phyloP scores from a whole-genome alignment of 495 filamentous ascomycete genomes.

The Immersiella caudata region DNA sequence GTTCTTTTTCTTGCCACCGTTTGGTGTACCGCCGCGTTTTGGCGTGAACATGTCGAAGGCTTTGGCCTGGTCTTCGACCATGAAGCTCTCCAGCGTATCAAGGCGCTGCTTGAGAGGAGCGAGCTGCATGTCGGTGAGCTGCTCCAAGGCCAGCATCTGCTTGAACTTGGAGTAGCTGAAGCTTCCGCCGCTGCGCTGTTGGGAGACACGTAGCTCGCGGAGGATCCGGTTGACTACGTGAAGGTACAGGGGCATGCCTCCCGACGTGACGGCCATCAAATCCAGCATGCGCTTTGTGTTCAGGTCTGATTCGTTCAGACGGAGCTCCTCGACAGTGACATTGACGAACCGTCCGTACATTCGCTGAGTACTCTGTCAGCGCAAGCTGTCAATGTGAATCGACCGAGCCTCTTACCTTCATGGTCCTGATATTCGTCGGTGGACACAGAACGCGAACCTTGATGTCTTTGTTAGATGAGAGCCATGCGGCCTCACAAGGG shows the following conservation, averaged over 20 bases:
- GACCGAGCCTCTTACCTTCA: constrained; percentile 39
- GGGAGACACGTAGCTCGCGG: constrained; percentile 57
- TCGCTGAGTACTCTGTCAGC: constrained; percentile 10
- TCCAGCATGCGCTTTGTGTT: constrained; percentile 66
- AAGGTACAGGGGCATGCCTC: constrained; percentile 64
- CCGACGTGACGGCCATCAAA: constrained; percentile 63
- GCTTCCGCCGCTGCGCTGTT: constrained; percentile 36
- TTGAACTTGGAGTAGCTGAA: constrained; percentile 62
- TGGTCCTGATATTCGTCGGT: constrained; percentile 57
- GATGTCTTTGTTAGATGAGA: constrained; percentile 57
- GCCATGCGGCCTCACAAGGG: constrained; percentile 69
- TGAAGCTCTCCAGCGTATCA: constrained; percentile 61
- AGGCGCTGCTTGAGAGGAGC: constrained; percentile 58
- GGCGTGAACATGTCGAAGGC: constrained; percentile 18
- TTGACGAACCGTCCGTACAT: constrained; percentile 48
- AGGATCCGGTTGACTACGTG: constrained; percentile 60
- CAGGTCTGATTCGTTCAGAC: constrained; percentile 61
- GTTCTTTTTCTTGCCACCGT: not conserved
- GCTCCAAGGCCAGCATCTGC: constrained; percentile 36
- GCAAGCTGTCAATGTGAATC: not conserved
- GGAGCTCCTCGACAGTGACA: constrained; percentile 55
- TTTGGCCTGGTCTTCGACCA: constrained; percentile 43
- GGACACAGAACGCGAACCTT: constrained; percentile 66
- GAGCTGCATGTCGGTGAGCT: constrained; percentile 49
- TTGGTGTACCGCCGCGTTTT: not conserved